Percentiles rank a stretch among this genome's conserved stretches.
Conservation (phyloP, 2,329 filamentous ascomycete species). For the Macroventuria anomochaeta region DNA sequence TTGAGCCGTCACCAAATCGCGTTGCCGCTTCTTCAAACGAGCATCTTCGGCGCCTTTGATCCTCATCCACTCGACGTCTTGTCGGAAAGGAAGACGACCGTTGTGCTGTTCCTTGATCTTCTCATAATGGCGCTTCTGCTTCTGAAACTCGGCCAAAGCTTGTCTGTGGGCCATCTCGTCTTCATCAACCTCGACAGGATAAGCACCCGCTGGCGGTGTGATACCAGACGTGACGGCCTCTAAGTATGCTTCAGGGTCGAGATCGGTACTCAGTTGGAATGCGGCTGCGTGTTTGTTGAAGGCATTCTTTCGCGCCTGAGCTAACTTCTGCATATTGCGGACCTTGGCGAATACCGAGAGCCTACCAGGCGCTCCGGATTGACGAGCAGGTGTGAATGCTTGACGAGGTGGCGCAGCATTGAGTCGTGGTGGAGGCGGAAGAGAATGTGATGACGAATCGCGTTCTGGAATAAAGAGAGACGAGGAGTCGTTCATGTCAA, state of each 20-base stretch:
- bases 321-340: slow-evolving; percentile 17
- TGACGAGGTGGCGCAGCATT: background rate
- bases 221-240: slow-evolving; percentile 18
- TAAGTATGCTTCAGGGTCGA: slow-evolving; percentile 23
- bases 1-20: slow-evolving; percentile 19
- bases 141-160: slow-evolving; percentile 25
- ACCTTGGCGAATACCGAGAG: slow-evolving; percentile 16
- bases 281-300: slow-evolving; percentile 1
- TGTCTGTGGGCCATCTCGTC: slow-evolving; percentile 18
- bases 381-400: background rate
- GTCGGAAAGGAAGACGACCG: slow-evolving; percentile 28
- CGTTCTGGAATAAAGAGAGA: slow-evolving; percentile 27
- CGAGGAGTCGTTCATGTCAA: background rate
- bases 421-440: background rate
- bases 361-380: background rate
- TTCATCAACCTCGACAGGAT: background rate
- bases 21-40: slow-evolving; percentile 23
- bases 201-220: slow-evolving; percentile 1
- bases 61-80: slow-evolving; percentile 42
- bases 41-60: slow-evolving; percentile 30
- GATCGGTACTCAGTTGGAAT: background rate
- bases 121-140: slow-evolving; percentile 32
- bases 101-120: slow-evolving; percentile 20
- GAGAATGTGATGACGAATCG: background rate
- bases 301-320: slow-evolving; percentile 9